phyloP scores from a whole-genome alignment of 2,329 filamentous ascomycete species.

The Fusarium odoratissimum region DNA sequence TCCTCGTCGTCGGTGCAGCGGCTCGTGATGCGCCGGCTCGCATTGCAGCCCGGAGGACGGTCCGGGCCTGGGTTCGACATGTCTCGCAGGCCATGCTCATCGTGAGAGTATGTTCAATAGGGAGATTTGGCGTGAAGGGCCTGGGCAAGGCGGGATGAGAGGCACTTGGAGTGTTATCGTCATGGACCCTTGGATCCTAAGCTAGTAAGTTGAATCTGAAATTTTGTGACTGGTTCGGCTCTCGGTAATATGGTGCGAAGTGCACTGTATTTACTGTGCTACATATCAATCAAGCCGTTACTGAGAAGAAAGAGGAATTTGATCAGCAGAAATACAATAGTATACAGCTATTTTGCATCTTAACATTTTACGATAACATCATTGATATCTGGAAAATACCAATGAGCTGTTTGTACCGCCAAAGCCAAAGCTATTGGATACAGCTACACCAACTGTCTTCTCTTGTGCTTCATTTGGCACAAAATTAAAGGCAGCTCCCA shows the following conservation, averaged over 20 bases:
- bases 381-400: conserved; percentile 69
- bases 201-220: conserved; percentile 3
- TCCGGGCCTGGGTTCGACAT: conserved; percentile 59
- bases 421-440: conserved; percentile 98
- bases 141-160: conserved; percentile 13
- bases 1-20: conserved; percentile 38
- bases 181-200: conserved; percentile 35
- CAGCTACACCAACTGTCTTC: conserved; percentile 75
- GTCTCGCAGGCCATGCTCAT: conserved; percentile 59
- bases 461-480: conserved; percentile 78
- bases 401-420: conserved; percentile 95
- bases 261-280: conserved; percentile 26
- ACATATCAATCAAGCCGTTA: not conserved
- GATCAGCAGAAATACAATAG: not conserved
- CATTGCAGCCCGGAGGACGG: conserved; percentile 51
- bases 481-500: conserved; percentile 85
- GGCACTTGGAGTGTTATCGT: conserved; percentile 44
- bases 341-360: conserved; percentile 8
- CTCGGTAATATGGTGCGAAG: conserved; percentile 6
- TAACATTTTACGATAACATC: not conserved
- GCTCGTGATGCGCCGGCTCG: conserved; percentile 46
- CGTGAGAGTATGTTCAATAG: not conserved
- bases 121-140: not conserved
- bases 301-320: not conserved
- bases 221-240: conserved; percentile 35